phyloP scores from a whole-genome alignment of 345 rosid species.

The Eucalyptus cladocalyx region DNA sequence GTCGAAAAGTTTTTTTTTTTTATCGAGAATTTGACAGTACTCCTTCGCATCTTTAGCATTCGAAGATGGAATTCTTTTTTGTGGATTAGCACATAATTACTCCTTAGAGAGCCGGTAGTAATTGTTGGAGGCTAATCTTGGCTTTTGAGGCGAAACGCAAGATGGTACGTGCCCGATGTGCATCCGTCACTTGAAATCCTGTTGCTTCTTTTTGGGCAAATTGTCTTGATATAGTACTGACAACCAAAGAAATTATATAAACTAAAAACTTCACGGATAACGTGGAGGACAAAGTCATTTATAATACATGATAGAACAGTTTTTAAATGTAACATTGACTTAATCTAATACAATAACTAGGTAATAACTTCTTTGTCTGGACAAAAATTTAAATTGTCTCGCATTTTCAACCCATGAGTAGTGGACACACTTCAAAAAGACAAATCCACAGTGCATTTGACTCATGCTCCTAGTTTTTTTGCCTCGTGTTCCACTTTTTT shows the following conservation, averaged over 20 bases:
- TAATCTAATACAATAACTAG: no score
- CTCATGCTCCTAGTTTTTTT: neutral
- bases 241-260: no score
- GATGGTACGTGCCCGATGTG: neutral
- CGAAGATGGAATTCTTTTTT: no score
- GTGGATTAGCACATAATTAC: neutral
- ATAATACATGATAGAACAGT: no score
- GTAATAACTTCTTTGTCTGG: no score
- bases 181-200: neutral
- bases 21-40: no score
- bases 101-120: neutral
- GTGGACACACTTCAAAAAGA: neutral
- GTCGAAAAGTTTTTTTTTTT: accelerated
- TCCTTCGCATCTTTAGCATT: no score
- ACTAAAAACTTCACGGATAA: neutral
- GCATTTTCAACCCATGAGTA: neutral
- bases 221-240: neutral
- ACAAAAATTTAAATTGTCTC: no score
- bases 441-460: no score
- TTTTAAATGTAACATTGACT: no score
- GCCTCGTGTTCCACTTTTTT: no score
- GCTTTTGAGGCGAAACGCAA: neutral
- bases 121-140: neutral
- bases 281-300: neutral
- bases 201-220: neutral